Evolutionary conservation across 1,284 basidiomycete species (phyloP), one percentile per base, ranked within the genome.

Genomic region (Boletus smithii): DNA sequence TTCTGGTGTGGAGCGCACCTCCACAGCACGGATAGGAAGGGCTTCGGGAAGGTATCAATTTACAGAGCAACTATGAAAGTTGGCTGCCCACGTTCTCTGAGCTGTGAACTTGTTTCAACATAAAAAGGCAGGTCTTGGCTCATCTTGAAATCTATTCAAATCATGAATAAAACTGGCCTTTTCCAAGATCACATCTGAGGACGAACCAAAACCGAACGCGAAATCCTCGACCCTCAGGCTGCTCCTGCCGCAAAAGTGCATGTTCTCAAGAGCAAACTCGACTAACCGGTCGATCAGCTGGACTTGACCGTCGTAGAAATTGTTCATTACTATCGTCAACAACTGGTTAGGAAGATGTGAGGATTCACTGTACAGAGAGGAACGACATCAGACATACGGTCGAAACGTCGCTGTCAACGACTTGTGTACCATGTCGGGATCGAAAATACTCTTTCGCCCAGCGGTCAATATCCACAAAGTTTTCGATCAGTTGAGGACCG

Each of bases 61-160:
- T 22, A 49, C 29, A 14, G 6, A 16, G 1, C 11, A 36, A 22
- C 37, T 18, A 37, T 14, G 7, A 35, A 38, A 38, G 17, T 30
- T 23, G 16, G 11, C n/a, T 4, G 7, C 62, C 17, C 44, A 68
- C 62, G 52, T 53, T 64, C 33, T 46, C 64, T 54, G 26, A 65
- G 49, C 23, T 26, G 55, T 24, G 58, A 63, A 30, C 51, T 52
- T 22, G 62, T 54, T 17, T 66, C 55, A 1, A 53, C 60, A 30
- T 48, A 49, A 45, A 64, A 64, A 10, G 65, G 63, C n/a, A 67
- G 26, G 17, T 64, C 60, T n/a, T 67, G 63, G 44, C 62, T 65
- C 60, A 64, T 65, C 23, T 33, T 50, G 27, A 64, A 63, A 38
- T 64, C 62, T 64, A 22, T 20, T 24, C n/a, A 22, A 38, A 27